Evolutionary conservation across 352 stramenopile genomes (phyloP).

Genomic region (Bremia lactucae): DNA sequence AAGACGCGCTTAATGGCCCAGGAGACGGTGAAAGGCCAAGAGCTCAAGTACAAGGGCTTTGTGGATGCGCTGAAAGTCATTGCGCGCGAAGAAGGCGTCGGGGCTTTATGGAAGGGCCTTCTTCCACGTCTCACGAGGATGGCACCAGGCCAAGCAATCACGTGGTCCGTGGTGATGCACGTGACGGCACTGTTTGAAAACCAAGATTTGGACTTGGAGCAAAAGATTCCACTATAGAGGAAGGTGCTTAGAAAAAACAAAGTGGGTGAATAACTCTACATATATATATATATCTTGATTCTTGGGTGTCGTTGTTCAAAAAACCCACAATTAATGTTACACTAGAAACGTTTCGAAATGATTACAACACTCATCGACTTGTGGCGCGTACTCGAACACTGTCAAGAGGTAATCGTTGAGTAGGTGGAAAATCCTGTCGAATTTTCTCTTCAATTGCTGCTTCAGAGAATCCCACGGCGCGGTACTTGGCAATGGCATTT

Average conservation of each 20-base stretch:
- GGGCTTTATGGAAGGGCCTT: slow-evolving; percentile 95
- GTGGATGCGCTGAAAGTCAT: slow-evolving; percentile 90
- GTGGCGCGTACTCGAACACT: slow-evolving; percentile 2
- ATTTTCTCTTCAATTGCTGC: slow-evolving; percentile 60
- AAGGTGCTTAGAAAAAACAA: slow-evolving; percentile 37
- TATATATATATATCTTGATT: not conserved
- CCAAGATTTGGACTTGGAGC: slow-evolving; percentile 39
- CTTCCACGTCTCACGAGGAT: slow-evolving; percentile 92
- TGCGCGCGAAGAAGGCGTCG: slow-evolving; percentile 88
- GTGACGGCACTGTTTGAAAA: slow-evolving; percentile 86
- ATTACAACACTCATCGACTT: slow-evolving; percentile 20
- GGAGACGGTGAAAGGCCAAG: slow-evolving; percentile 80
- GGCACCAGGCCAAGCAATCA: slow-evolving; percentile 95
- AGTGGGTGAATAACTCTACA: no score
- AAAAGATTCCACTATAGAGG: no score
- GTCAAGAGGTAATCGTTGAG: slow-evolving; percentile 24
- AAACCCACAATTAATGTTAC: no score
- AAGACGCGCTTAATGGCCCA: slow-evolving; percentile 91
- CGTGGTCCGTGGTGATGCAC: slow-evolving; percentile 87
- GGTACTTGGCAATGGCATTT: slow-evolving; percentile 52
- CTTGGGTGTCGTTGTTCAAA: no score
- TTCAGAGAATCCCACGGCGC: slow-evolving; percentile 39
- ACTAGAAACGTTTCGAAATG: no score
- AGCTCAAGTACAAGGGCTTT: slow-evolving; percentile 94
- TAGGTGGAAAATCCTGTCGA: slow-evolving; percentile 48